Evolutionary conservation across 2,329 filamentous ascomycete genomes (phyloP), one percentile per base, ranked within the genome.

Genomic region (Allantophomopsis lycopodina): DNA sequence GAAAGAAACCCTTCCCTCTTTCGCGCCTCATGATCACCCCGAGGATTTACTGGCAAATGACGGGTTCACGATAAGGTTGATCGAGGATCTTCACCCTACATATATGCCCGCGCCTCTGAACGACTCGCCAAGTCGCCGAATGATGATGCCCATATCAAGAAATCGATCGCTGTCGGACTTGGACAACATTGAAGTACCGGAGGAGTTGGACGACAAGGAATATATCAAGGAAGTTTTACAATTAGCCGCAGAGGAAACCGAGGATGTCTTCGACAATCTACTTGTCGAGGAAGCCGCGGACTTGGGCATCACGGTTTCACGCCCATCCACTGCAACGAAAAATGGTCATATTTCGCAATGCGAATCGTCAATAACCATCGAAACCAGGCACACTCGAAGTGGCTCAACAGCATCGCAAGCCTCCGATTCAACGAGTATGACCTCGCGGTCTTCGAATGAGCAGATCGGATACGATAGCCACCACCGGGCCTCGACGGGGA

Each of bases 171-270:
- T 49, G 33, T 41, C 44, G 13, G 47, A 51, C 30, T 46, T 49
- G 44, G 46, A 48, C 23, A 17, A 38, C 10, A 46, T 45, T 10
- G 35, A 14, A 31, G 11, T 40, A 14, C 41, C 41, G 16, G 39
- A 38, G 23, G 50, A 55, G 40, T 50, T 45, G 41, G 49, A 46
- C 38, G 50, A 55, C 17, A 41, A 35, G 14, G 46, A 54, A 15
- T 57, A 54, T 37, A 23, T 39, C 13, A 44, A 45, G 30, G 53
- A 55, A 38, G 54, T 57, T 28, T 40, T 57, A 38, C 53, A 49
- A 35, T 42, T 55, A 18, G 45, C 48, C 5, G 35, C 37, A 20
- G 44, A 45, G 4, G 42, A 47, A 37, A 54, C 50, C 7, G 54
- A 57, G 38, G 41, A 36, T 7, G 37, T 36, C 12, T 36, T 50